Base-by-base conservation (phyloP, 1,139 yeast species). In the Blastobotrys aristatus region DNA sequence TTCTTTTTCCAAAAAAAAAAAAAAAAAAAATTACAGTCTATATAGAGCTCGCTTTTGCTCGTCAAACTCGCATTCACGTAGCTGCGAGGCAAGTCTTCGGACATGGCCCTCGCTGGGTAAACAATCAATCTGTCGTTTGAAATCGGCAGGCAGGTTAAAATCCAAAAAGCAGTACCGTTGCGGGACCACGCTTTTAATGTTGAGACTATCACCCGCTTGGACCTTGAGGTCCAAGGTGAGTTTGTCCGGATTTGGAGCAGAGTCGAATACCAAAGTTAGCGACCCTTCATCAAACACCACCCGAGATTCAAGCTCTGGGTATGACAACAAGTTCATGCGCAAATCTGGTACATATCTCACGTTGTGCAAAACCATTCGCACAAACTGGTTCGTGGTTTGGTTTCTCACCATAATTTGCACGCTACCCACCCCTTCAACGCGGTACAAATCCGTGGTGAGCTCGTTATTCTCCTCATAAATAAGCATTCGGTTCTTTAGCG, bases 321-420 rank as follows among this genome's bases (percentile, higher is more conserved):
- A 42, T 8, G 45, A 33, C 8, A 50, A 18, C 39, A 46, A 29
- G 21, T 50, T 50, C 46, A 46, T 33, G 2, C 26, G 17, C n/a
- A 41, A 17, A 8, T 44, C 40, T 1, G 53, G 53, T 22, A 50
- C 43, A 29, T 48, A 50, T 22, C 40, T 37, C 2, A 48, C 49
- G 4, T 43, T 44, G 2, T 39, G n/a, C 37, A 50, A 37, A 14
- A 38, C 35, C 20, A 48, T 14, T 5, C 24, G 22, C 6, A 45
- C 40, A 13, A 38, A 37, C 20, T 22, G 22, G 31, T 42, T 39
- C 8, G 44, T 38, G 26, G n/a, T 26, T 36, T 37, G 37, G 24
- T 42, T 43, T 18, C 46, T 16, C 29, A 43, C 29, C 30, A 13
- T 17, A 17, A 37, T 37, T 18, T 24, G 16, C 7, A 48, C 51